These are phyloP conservation scores for Cyberlindnera amylophila DNA, from an alignment of 805 yeast species.

Conservation along the genomic window DNA sequence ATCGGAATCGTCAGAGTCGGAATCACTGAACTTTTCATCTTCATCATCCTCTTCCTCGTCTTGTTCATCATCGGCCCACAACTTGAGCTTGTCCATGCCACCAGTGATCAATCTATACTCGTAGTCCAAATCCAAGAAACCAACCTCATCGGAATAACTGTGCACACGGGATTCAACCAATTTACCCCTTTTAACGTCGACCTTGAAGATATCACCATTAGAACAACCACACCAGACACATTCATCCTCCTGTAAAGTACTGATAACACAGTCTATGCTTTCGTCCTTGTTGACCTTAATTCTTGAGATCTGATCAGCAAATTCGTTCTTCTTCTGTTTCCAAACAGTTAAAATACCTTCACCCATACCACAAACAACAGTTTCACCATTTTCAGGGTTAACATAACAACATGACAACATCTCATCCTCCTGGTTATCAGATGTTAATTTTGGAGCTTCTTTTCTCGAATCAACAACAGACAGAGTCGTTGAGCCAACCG, in stretches of 20 bases:
- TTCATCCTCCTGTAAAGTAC: constrained; percentile 39
- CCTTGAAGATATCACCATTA: constrained; percentile 66
- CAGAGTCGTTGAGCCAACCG: constrained; percentile 79
- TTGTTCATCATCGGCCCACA: constrained; percentile 56
- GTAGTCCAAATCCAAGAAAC: constrained; percentile 70
- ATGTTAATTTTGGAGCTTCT: constrained; percentile 40
- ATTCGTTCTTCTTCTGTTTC: constrained; percentile 66
- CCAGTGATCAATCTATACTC: constrained; percentile 77
- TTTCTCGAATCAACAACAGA: constrained; percentile 76
- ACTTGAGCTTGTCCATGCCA: constrained; percentile 75
- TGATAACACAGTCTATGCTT: constrained; percentile 63
- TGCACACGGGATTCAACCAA: constrained; percentile 66
- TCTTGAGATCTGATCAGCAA: constrained; percentile 75
- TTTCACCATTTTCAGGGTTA: constrained; percentile 58
- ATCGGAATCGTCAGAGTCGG: constrained; percentile 30
- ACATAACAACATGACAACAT: constrained; percentile 70
- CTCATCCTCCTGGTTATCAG: constrained; percentile 94
- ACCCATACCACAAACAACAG: constrained; percentile 80
- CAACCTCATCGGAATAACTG: constrained; percentile 68
- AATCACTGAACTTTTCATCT: constrained; percentile 53
- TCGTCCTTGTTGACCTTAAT: constrained; percentile 65
- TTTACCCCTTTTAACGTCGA: constrained; percentile 61
- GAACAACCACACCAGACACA: constrained; percentile 78
- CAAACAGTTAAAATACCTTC: constrained; percentile 87
- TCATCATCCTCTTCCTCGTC: constrained; percentile 26